These are phyloP conservation scores for Daldinia loculata DNA, from an alignment of 495 filamentous ascomycete species.

Conservation along the genomic window DNA sequence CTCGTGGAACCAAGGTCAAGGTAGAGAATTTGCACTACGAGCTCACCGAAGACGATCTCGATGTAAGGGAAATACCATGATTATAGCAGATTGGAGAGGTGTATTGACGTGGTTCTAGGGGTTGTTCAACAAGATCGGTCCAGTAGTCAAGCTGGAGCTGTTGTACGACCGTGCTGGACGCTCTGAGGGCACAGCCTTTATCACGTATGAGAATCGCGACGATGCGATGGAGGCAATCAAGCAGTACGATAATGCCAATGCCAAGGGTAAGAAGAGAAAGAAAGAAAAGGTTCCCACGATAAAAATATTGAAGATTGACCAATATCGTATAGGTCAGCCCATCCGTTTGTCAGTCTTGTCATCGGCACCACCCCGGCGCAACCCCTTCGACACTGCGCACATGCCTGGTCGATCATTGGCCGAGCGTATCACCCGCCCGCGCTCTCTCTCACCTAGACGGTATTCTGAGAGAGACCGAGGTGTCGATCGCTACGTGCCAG, in stretches of 20 bases:
- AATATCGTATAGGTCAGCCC: slow-evolving; percentile 67
- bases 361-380: slow-evolving; percentile 52
- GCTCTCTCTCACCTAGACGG: slow-evolving; percentile 61
- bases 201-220: slow-evolving; percentile 74
- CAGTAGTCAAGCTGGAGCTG: slow-evolving; percentile 72
- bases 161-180: slow-evolving; percentile 91
- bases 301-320: slow-evolving; percentile 24
- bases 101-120: slow-evolving; percentile 61
- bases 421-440: slow-evolving; percentile 72
- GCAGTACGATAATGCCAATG: slow-evolving; percentile 91
- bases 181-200: slow-evolving; percentile 84
- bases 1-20: slow-evolving; percentile 73
- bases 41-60: slow-evolving; percentile 83
- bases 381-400: slow-evolving; percentile 68
- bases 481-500: slow-evolving; percentile 87
- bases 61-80: slow-evolving; percentile 60
- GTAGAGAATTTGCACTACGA: slow-evolving; percentile 97
- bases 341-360: slow-evolving; percentile 80
- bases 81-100: background rate
- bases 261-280: slow-evolving; percentile 70
- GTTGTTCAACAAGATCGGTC: slow-evolving; percentile 81
- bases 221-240: slow-evolving; percentile 79
- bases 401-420: slow-evolving; percentile 70
- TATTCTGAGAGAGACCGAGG: slow-evolving; percentile 73
- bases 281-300: background rate